Base-by-base conservation (phyloP, 768 basidiomycete species). In the Xerocomellus intermedius region DNA sequence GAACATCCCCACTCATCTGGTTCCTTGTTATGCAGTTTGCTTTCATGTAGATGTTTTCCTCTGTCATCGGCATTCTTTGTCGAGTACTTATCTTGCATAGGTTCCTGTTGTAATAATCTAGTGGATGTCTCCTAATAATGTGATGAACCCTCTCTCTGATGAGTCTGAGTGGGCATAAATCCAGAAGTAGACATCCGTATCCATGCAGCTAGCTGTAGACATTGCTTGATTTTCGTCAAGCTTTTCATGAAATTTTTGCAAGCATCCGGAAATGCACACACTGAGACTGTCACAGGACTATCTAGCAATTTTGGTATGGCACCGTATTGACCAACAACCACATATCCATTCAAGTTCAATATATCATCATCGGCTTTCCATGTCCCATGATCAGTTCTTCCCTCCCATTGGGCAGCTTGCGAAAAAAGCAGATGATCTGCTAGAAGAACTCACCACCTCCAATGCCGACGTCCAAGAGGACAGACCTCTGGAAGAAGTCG, bases 401-500 rank as follows among this genome's bases (percentile, higher is more conserved):
- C 87, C 84, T 12, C 67, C 76, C 22, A 82, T 89, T 38, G 83
- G 85, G 7, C 67, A 79, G 19, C 69, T 84, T 37, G 86, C 81
- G 8, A 69, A 77, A 35, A 69, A 77, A 57, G 73, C 81, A n/a
- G 81, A 81, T 53, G 59, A 47, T 14, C 52, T 60, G 6, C 26
- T 56, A 2, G 65, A 54, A 57, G 73, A 78, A 32, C 62, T 22
- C 56, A 62, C 66, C 58, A 30, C 53, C 22, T 2, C 48, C 4
- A 56, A 60, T 28, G 74, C 69, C 33, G 76, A 76, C 39, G 73
- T 74, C 13, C 79, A 78, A 33, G 68, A 58, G 26, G 62, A 60
- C 48, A 77, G 79, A 50, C 84, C 84, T 0, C 81, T 95, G 10
- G 82, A 94, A 62, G 87, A 92, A 72, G 80, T 98, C 56, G 90